phyloP scores from a whole-genome alignment of 345 rosid species.

The Aquilaria yunnanensis region DNA sequence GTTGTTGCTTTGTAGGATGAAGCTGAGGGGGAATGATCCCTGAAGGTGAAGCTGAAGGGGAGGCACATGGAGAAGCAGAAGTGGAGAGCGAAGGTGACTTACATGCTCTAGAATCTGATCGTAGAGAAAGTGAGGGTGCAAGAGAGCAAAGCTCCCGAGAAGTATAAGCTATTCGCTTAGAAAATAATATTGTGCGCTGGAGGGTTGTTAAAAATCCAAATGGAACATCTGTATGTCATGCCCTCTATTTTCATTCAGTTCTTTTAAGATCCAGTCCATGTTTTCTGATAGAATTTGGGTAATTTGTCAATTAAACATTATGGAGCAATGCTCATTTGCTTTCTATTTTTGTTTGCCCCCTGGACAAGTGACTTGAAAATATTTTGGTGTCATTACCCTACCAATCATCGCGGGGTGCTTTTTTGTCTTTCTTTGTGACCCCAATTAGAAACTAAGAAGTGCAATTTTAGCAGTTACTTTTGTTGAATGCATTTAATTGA shows the following conservation, averaged over 20 bases:
- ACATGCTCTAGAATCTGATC: slow-evolving; percentile 64
- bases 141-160: slow-evolving; percentile 79
- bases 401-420: too few species aligned
- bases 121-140: slow-evolving; percentile 91
- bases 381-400: too few species aligned
- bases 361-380: neutral
- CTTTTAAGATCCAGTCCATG: slow-evolving; percentile 3
- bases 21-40: slow-evolving; percentile 70
- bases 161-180: slow-evolving; percentile 73
- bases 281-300: too few species aligned
- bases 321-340: neutral
- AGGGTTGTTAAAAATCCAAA: slow-evolving; percentile 59
- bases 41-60: slow-evolving; percentile 54
- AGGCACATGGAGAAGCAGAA: slow-evolving; percentile 57
- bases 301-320: too few species aligned
- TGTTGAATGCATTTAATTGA: too few species aligned
- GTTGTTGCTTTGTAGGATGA: slow-evolving; percentile 46
- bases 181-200: slow-evolving; percentile 91
- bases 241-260: slow-evolving; percentile 3
- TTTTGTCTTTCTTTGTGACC: too few species aligned
- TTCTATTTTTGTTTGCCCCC: slow-evolving; percentile 5
- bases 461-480: too few species aligned
- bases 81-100: slow-evolving; percentile 68
- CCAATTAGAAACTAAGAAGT: too few species aligned
- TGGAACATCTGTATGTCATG: slow-evolving; percentile 69